phyloP scores from a whole-genome alignment of 148 eudicot genomes.

The Euryodendron excelsum region DNA sequence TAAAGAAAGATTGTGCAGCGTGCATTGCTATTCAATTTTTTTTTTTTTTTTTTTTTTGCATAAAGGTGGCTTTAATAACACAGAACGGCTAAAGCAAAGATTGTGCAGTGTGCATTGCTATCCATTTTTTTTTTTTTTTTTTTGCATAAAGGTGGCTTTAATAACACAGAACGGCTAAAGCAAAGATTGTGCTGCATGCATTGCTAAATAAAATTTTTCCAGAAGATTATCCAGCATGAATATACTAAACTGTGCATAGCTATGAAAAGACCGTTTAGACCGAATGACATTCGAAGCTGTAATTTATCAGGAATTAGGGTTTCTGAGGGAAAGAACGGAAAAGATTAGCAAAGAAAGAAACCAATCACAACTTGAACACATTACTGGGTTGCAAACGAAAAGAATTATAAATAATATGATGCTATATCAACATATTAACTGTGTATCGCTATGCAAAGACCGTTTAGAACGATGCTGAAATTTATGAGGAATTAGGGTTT shows the following conservation, averaged over 20 bases:
- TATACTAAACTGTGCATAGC: neutral
- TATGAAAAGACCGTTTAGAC: neutral
- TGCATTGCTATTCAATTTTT: too few relatives aligned
- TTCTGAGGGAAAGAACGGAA: too few relatives aligned
- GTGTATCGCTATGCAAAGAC: neutral
- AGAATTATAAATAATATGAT: too few relatives aligned
- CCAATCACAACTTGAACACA: too few relatives aligned
- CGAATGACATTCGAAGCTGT: neutral
- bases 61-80: neutral
- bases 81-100: neutral
- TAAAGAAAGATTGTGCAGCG: too few relatives aligned
- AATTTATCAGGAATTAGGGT: constrained; percentile 1
- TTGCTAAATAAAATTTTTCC: too few relatives aligned
- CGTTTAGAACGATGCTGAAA: neutral
- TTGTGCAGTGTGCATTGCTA: too few relatives aligned
- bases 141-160: neutral
- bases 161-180: too few relatives aligned
- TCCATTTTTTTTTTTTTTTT: too few relatives aligned
- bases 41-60: neutral
- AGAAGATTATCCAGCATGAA: neutral
- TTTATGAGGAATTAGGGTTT: constrained; percentile 2
- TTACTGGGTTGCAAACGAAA: too few relatives aligned
- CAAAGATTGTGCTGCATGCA: too few relatives aligned
- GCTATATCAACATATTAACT: neutral
- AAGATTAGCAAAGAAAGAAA: too few relatives aligned